Base-by-base conservation (phyloP, 805 yeast genomes). In the Naumovozyma dairenensis region DNA sequence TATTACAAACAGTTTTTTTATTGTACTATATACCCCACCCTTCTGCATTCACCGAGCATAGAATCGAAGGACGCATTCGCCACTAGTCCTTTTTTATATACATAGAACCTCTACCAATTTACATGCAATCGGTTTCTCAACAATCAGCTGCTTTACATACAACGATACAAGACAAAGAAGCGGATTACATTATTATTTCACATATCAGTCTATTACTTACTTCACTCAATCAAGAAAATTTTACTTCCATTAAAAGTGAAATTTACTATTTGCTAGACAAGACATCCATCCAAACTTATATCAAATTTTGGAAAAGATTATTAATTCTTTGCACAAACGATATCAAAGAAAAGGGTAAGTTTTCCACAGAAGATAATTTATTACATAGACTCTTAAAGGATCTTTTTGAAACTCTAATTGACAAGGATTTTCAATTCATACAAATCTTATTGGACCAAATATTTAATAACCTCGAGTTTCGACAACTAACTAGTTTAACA, bases 181-280 rank as follows among this genome's bases (percentile, higher is more conserved):
- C 53, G 24, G 46, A 42, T 21, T 53, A 50, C 24, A 51, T 49
- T 24, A 34, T 44, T 17, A 38, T 45, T 28, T 39, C 57, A 16
- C 59, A 54, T 25, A 45, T 53, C 24, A 53, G 53, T 32, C 39
- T 52, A 36, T 41, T 53, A 32, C 39, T 54, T 29, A 45, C 51
- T 20, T 34, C 49, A 25, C 36, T 51, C n/a, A 37, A 43, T 30
- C 35, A 40, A 24, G 36, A 31, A 32, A 51, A 46, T 32, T 53
- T 39, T 35, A 22, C 20, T 15, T 32, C 36, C 7, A 34, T 40
- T 22, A 46, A 46, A 31, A 35, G 32, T 16, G 41, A 45, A 21
- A 48, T 54, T 27, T 31, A 38, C 22, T 41, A 31, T 33, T 31
- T 51, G n/a, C 27, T 55, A 30, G 46, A 49, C 26, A 48, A 44